Percentiles rank a stretch among this genome's conserved stretches.
These are phyloP conservation scores for Annulohypoxylon bovei DNA, from an alignment of 495 filamentous ascomycete species.

Conservation along the genomic window DNA sequence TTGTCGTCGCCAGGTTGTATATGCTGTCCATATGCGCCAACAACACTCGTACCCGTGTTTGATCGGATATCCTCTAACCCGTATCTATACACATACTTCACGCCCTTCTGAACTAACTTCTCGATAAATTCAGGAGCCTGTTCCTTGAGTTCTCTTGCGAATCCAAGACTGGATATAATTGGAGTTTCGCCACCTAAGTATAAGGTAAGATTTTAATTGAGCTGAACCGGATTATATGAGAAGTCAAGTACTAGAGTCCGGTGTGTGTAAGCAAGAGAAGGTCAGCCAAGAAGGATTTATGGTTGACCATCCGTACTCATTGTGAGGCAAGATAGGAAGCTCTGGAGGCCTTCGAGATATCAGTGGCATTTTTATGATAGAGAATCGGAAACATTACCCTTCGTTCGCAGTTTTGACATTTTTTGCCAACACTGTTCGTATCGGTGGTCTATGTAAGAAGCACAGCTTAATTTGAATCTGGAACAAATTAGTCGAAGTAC, in stretches of 20 bases:
- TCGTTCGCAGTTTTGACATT: slow-evolving; percentile 22
- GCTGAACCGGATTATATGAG: background rate
- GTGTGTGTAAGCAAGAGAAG: slow-evolving; percentile 31
- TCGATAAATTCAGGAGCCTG: slow-evolving; percentile 35
- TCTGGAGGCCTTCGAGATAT: slow-evolving; percentile 23
- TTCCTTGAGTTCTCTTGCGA: slow-evolving; percentile 30
- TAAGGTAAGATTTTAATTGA: background rate
- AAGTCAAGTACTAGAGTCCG: slow-evolving; percentile 15
- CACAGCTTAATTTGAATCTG: background rate
- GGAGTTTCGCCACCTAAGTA: slow-evolving; percentile 1
- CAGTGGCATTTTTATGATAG: background rate
- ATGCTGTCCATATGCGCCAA: slow-evolving; percentile 6
- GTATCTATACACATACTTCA: slow-evolving; percentile 44
- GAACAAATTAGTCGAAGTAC: background rate
- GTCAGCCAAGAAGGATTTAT: slow-evolving; percentile 43
- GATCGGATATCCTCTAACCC: slow-evolving; percentile 37
- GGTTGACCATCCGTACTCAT: slow-evolving; percentile 43
- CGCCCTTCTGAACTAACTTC: slow-evolving; percentile 35
- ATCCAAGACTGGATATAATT: slow-evolving; percentile 21
- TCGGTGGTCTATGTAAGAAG: too few relatives aligned
- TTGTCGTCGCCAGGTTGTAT: background rate
- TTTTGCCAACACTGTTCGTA: slow-evolving; percentile 39
- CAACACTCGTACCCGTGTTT: slow-evolving; percentile 29
- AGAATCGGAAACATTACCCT: background rate
- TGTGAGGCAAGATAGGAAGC: slow-evolving; percentile 44